Percentiles rank a stretch among this genome's conserved stretches.
These are phyloP conservation scores for Arachis stenosperma DNA, from an alignment of 306 rosid species.

Conservation along the genomic window DNA sequence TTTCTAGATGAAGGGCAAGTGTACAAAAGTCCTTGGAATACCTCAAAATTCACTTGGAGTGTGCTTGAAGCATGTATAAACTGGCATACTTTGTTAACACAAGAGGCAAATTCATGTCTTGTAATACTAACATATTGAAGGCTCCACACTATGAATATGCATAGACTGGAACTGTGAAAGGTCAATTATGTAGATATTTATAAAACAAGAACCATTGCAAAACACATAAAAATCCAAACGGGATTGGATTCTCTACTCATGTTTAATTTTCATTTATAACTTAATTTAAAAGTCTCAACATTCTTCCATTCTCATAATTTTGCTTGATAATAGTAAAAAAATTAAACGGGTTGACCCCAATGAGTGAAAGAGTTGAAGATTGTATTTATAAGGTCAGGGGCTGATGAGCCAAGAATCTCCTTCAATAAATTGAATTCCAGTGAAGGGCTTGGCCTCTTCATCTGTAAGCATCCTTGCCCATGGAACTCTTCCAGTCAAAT, in stretches of 20 bases:
- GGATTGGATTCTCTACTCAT: conserved; percentile 3
- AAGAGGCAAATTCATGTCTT: too few relatives aligned
- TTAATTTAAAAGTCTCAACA: neutral
- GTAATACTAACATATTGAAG: too few relatives aligned
- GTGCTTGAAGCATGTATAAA: too few relatives aligned
- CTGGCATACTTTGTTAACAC: too few relatives aligned
- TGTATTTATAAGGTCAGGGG: conserved; percentile 7
- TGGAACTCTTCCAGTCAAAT: conserved; percentile 57
- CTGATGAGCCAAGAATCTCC: conserved; percentile 66
- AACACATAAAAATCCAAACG: too few relatives aligned
- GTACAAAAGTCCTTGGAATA: too few relatives aligned
- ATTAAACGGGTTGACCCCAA: neutral
- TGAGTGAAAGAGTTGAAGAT: neutral
- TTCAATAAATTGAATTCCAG: conserved; percentile 59
- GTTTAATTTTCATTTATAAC: neutral
- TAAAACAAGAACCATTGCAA: too few relatives aligned
- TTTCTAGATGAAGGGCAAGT: too few relatives aligned
- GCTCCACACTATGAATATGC: too few relatives aligned
- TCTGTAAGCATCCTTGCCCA: conserved; percentile 63
- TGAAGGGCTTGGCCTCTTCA: conserved; percentile 66
- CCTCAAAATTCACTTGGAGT: too few relatives aligned
- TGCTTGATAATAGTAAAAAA: neutral
- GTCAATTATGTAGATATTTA: too few relatives aligned
- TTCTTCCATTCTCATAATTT: neutral
- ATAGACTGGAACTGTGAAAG: too few relatives aligned